Conservation (phyloP, 2,329 filamentous ascomycete genomes). For the Calonectria pseudoreteaudii region DNA sequence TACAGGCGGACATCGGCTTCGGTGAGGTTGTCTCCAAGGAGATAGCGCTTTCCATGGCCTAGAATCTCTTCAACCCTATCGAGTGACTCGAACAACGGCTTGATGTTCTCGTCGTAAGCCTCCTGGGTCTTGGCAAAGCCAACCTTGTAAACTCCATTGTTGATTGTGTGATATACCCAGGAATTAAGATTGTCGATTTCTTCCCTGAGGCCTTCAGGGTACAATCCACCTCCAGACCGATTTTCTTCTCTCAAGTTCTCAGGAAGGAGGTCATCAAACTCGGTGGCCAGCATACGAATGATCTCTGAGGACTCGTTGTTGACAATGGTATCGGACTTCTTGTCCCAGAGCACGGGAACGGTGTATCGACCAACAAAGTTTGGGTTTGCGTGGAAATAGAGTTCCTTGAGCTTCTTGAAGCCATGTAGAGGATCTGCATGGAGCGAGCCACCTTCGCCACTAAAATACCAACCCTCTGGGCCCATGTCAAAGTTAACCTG, state of each 20-base stretch:
- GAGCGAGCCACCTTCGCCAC: slow-evolving; percentile 60
- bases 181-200: slow-evolving; percentile 75
- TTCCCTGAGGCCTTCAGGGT: slow-evolving; percentile 61
- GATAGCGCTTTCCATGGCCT: slow-evolving; percentile 60
- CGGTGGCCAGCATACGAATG: slow-evolving; percentile 83
- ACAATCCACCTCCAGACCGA: slow-evolving; percentile 65
- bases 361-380: slow-evolving; percentile 79
- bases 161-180: slow-evolving; percentile 71
- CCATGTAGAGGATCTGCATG: slow-evolving; percentile 71
- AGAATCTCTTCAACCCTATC: slow-evolving; percentile 73
- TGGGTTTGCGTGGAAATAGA: slow-evolving; percentile 77
- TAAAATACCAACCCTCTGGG: slow-evolving; percentile 66
- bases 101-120: slow-evolving; percentile 73
- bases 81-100: slow-evolving; percentile 71
- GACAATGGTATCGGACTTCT: slow-evolving; percentile 76
- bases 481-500: slow-evolving; percentile 75
- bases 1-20: slow-evolving; percentile 78
- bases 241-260: slow-evolving; percentile 63
- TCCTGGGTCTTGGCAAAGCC: slow-evolving; percentile 76
- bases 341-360: slow-evolving; percentile 79
- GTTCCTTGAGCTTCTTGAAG: slow-evolving; percentile 74
- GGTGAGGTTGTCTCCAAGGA: slow-evolving; percentile 73
- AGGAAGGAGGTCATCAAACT: slow-evolving; percentile 73
- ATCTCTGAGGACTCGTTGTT: slow-evolving; percentile 89
- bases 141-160: slow-evolving; percentile 64